Percentiles rank a stretch among this genome's conserved stretches.
These are phyloP conservation scores for Myriangium duriaei DNA, from an alignment of 2,329 filamentous ascomycete species.

Conservation along the genomic window DNA sequence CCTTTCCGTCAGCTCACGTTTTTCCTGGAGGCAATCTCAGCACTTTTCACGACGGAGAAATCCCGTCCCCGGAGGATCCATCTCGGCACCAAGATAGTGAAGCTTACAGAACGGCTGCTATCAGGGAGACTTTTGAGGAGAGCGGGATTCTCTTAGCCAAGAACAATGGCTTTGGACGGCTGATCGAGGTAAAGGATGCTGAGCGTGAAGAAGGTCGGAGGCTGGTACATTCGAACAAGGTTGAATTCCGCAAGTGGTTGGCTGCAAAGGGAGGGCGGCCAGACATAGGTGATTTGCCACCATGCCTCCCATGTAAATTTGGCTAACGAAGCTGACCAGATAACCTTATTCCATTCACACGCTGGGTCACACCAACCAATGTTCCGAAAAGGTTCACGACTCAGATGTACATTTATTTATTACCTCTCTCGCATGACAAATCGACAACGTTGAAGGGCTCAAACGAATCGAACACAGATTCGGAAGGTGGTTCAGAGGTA, in stretches of 20 bases:
- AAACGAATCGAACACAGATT: slow-evolving; percentile 23
- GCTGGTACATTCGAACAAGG: slow-evolving; percentile 52
- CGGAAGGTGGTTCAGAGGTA: slow-evolving; percentile 30
- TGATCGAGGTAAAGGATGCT: slow-evolving; percentile 49
- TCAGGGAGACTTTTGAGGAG: slow-evolving; percentile 91
- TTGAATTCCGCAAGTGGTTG: slow-evolving; percentile 57
- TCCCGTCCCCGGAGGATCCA: slow-evolving; percentile 37
- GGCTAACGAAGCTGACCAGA: slow-evolving; percentile 28
- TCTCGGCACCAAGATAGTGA: slow-evolving; percentile 56
- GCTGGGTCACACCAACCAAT: slow-evolving; percentile 75
- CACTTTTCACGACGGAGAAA: slow-evolving; percentile 57
- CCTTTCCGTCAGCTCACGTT: slow-evolving; percentile 86
- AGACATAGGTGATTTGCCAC: slow-evolving; percentile 48
- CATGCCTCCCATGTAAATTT: neutral
- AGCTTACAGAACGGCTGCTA: slow-evolving; percentile 68
- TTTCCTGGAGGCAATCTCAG: slow-evolving; percentile 87
- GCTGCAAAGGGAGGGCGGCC: slow-evolving; percentile 43
- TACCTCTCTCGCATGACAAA: slow-evolving; percentile 41
- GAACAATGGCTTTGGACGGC: slow-evolving; percentile 34
- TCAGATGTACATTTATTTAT: slow-evolving; percentile 92
- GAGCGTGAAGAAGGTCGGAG: slow-evolving; percentile 54
- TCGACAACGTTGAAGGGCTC: slow-evolving; percentile 19
- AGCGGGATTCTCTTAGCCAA: slow-evolving; percentile 72
- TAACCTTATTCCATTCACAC: slow-evolving; percentile 66
- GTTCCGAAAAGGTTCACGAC: slow-evolving; percentile 73